Evolutionary conservation across 495 filamentous ascomycete species (phyloP), one percentile per base, ranked within the genome.

Genomic region (Chaetomidium leptoderma): DNA sequence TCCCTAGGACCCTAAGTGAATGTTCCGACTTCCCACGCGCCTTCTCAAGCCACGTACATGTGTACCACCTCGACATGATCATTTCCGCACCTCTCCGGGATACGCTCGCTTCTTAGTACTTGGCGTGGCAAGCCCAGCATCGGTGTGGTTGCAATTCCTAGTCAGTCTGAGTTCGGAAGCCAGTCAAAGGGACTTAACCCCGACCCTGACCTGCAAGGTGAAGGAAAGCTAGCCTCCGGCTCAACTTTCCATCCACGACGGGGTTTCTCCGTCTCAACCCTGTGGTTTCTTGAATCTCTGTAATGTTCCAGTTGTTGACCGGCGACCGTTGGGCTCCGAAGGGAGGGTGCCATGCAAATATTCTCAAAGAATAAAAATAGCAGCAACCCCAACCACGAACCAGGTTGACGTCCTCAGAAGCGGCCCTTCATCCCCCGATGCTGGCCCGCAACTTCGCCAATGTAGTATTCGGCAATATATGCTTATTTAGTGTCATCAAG

Each of bases 151-250:
- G 36, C 50, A 53, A 7, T 30, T n/a, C n/a, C n/a, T n/a, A n/a
- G 21, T 10, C 14, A 17, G 23, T 9, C 24, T 3, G 19, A 40
- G 19, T 13, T 24, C 10, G 6, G 23, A 23, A 42, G 35, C 24
- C 35, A 30, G 50, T 39, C 4, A 39, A 19, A 40, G 36, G 21
- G 14, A 1, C 13, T 33, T 33, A 0, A 14, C 17, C 19, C 27
- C 24, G 27, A 39, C 19, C n/a, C 39, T 16, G 3, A 16, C n/a
- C 48, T 36, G 48, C 48, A 51, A 37, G 33, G 27, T 33, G 19
- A 45, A 55, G 52, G 52, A 55, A 19, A 16, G 32, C 40, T 26
- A 45, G 37, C 52, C 35, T 55, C 52, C 52, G 52, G 23, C 17
- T 43, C 17, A 23, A 43, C 9, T n/a, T n/a, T n/a, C n/a, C n/a